A percentile compares a stretch with the other conserved stretches of the same genome.
Evolutionary conservation across 176 grass and related monocot genomes (phyloP).

Genomic region (Carex pumila): DNA sequence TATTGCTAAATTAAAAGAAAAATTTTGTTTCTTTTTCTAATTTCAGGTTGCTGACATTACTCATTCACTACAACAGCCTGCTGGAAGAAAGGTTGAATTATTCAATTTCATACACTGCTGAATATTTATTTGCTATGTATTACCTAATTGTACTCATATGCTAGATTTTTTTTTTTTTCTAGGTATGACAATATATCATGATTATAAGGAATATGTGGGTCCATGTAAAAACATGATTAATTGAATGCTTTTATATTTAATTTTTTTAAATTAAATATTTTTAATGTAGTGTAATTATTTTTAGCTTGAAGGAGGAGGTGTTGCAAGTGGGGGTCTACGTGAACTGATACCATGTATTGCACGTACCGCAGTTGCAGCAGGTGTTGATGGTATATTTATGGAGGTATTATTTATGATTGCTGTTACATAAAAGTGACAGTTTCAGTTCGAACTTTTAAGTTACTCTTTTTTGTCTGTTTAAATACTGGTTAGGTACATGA

Average conservation of each 20-base stretch:
- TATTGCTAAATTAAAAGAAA: neutral
- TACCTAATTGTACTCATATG: neutral
- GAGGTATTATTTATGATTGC: constrained; percentile 47
- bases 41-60: constrained; percentile 94
- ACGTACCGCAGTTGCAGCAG: constrained; percentile 85
- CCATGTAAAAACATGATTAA: neutral
- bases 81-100: constrained; percentile 67
- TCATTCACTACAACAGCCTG: constrained; percentile 95
- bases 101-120: constrained; percentile 1
- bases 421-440: neutral
- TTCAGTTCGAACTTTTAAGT: neutral
- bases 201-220: neutral
- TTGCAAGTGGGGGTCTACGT: constrained; percentile 78
- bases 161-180: neutral
- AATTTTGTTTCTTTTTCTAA: neutral
- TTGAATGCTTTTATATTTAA: neutral
- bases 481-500: constrained; percentile 61
- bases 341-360: constrained; percentile 96
- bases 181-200: neutral
- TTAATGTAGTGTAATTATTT: constrained; percentile 7
- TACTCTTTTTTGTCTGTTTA: neutral
- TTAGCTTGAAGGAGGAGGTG: constrained; percentile 92
- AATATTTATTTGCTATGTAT: neutral
- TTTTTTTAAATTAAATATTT: neutral
- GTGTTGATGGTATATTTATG: constrained; percentile 96